Conservation (phyloP, 371 early-diverging fungal genomes). For the Mucor sp. region DNA sequence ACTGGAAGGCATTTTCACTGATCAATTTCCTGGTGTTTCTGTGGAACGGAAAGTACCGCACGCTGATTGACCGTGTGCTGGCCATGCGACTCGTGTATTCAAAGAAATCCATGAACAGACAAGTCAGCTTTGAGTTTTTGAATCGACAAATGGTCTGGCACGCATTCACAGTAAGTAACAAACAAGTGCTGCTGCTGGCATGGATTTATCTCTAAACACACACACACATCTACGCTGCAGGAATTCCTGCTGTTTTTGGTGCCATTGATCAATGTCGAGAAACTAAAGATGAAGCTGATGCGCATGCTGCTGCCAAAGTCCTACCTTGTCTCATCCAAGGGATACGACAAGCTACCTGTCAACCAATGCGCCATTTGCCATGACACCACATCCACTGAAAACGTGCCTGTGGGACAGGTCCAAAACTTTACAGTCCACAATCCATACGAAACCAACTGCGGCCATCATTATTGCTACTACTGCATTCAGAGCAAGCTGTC, state of each 20-base stretch:
- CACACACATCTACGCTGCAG: no score
- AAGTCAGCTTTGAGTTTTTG: slow-evolving; percentile 89
- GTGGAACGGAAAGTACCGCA: slow-evolving; percentile 80
- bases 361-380: slow-evolving; percentile 77
- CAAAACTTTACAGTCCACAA: slow-evolving; percentile 57
- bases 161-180: slow-evolving; percentile 83
- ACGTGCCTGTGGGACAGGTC: slow-evolving; percentile 31
- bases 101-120: slow-evolving; percentile 72
- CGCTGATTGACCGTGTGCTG: slow-evolving; percentile 76
- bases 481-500: slow-evolving; percentile 82
- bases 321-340: slow-evolving; percentile 52
- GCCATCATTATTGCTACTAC: slow-evolving; percentile 87
- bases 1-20: slow-evolving; percentile 66
- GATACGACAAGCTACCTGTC: slow-evolving; percentile 58
- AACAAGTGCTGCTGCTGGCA: no score
- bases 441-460: slow-evolving; percentile 80
- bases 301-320: slow-evolving; percentile 59
- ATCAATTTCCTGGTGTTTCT: slow-evolving; percentile 85
- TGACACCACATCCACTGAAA: slow-evolving; percentile 44
- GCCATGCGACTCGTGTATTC: slow-evolving; percentile 83
- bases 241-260: slow-evolving; percentile 89
- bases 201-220: no score
- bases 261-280: slow-evolving; percentile 81
- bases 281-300: slow-evolving; percentile 64
- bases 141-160: slow-evolving; percentile 95